Conservation (phyloP, 176 grass and related monocot species). For the Saccharum officinarum region DNA sequence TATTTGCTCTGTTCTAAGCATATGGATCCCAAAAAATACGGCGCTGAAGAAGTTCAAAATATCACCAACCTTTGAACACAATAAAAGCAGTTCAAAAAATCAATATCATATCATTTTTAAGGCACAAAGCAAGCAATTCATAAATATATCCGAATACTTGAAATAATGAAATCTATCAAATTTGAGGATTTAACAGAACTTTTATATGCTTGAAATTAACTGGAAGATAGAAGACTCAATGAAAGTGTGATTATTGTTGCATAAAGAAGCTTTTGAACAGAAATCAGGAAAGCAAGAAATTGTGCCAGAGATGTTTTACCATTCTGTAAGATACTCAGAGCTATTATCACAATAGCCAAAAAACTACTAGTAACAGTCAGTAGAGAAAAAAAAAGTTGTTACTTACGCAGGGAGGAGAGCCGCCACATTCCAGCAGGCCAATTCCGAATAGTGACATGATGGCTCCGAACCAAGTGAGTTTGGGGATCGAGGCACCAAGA, state of each 20-base stretch:
- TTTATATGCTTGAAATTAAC: neutral
- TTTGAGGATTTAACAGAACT: neutral
- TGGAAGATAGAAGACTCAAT: neutral
- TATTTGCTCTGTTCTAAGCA: slow-evolving; percentile 89
- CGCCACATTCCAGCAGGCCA: slow-evolving; percentile 71
- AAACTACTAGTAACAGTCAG: slow-evolving; percentile 18
- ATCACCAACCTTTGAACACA: slow-evolving; percentile 67
- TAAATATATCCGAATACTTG: neutral
- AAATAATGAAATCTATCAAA: neutral
- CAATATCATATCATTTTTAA: neutral
- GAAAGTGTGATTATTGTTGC: neutral
- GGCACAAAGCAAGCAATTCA: neutral
- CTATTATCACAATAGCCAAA: neutral
- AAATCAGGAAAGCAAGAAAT: neutral
- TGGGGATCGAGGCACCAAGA: slow-evolving; percentile 63
- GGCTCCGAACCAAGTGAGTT: slow-evolving; percentile 76
- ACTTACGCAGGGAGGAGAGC: slow-evolving; percentile 92
- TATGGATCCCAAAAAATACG: slow-evolving; percentile 87
- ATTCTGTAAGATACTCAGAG: neutral
- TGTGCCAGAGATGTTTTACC: neutral
- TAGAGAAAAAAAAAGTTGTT: neutral
- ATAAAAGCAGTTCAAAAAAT: neutral
- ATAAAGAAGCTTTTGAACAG: neutral
- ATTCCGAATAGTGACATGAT: slow-evolving; percentile 64
- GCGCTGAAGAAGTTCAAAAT: slow-evolving; percentile 78